These are phyloP conservation scores for Grosmannia clavigera DNA, from an alignment of 2,329 filamentous ascomycete genomes.

Conservation along the genomic window DNA sequence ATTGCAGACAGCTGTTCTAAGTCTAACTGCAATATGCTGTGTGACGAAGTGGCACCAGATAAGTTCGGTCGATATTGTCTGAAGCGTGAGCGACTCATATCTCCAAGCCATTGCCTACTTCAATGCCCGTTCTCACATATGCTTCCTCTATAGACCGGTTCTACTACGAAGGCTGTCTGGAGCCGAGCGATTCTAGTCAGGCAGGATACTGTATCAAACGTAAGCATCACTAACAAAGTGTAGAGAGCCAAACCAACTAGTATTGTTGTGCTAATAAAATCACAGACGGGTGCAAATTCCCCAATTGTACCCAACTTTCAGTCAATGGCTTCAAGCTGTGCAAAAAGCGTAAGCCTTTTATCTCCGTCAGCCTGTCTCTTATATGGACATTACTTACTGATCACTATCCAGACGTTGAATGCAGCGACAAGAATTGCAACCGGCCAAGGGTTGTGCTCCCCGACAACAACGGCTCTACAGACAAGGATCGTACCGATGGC, in stretches of 20 bases:
- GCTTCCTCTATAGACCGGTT: constrained; percentile 3
- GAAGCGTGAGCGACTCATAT: not conserved
- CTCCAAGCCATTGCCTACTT: not conserved
- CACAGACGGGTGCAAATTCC: constrained; percentile 4
- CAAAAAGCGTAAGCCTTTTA: constrained; percentile 6
- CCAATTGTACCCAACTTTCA: constrained; percentile 1
- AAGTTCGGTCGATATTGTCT: not conserved
- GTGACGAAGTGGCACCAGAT: not conserved
- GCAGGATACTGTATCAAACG: constrained; percentile 4
- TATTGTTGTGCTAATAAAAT: not conserved
- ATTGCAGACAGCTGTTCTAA: not conserved
- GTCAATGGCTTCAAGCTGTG: constrained; percentile 3
- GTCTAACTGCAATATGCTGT: not conserved
- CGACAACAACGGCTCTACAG: not conserved
- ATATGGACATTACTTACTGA: not conserved
- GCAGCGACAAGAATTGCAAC: constrained; percentile 1
- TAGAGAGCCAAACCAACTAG: not conserved
- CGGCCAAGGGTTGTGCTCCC: not conserved
- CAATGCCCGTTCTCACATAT: not conserved
- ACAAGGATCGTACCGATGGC: constrained; percentile 3
- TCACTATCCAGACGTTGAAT: constrained; percentile 5
- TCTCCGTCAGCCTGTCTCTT: too few species aligned
- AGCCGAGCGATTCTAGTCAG: not conserved
- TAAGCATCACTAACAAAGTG: not conserved
- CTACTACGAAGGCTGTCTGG: constrained; percentile 4